Base-by-base conservation (phyloP, 768 basidiomycete genomes). In the Hygrocybe coccinea region DNA sequence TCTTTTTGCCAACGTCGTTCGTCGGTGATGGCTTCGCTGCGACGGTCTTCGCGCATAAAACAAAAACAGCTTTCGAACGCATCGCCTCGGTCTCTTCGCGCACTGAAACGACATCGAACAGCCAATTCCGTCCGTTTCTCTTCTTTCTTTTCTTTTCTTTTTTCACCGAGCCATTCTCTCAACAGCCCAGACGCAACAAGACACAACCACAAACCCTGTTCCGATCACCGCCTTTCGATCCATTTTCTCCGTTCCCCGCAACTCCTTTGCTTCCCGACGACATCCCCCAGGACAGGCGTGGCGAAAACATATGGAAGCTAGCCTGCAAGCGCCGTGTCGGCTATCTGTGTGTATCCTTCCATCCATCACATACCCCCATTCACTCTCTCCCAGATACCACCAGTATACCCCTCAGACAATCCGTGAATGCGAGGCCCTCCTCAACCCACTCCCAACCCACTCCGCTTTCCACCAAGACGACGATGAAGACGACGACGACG, bases 371-470 rank as follows among this genome's bases (percentile, higher is more conserved):
- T 17, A 56, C 36, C 37, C 45, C 19, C 17, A n/a, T 12, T 51
- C 54, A 38, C 17, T 35, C 36, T 11, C 39, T n/a, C 33, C 38
- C 48, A 54, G 49, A 9, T 55, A 55, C 48, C 45, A 24, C 2
- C 53, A 54, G n/a, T 58, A 58, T 37, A 50, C 57, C 4, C 57
- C 57, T 2, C 53, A 58, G 33, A 58, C 57, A 6, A 58, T 58
- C 37, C 48, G 57, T 14, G 52, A 58, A 21, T 37, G 15, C 44
- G 57, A 58, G 15, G 48, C 52, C 17, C 44, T 48, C 21, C 38
- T 50, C 21, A 54, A 38, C 34, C 45, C 51, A 34, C 33, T 50
- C 7, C 19, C 34, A 10, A 7, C 10, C 38, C n/a, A 11, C 21
- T 52, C 21, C 7, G n/a, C 24, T 4, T 36, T 51, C 1, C 46